Conservation (phyloP, 345 rosid genomes). For the Salix purpurea region DNA sequence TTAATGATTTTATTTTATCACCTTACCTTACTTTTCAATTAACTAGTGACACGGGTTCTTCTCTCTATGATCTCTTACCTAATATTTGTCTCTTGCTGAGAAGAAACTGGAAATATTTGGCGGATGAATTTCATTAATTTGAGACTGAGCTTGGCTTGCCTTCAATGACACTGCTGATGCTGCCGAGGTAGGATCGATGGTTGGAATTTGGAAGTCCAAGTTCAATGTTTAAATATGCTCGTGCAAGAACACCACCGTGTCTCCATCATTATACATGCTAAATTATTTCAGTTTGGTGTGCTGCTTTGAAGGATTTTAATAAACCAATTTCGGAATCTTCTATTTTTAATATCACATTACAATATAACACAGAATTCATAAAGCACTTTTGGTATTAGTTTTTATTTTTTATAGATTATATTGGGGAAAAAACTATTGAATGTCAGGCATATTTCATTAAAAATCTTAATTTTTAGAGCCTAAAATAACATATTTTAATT, state of each 20-base stretch:
- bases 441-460: no score
- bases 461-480: no score
- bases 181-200: background rate
- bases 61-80: slow-evolving; percentile 21
- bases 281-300: background rate
- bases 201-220: background rate
- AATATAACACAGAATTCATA: no score
- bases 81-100: background rate
- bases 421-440: no score
- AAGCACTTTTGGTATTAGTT: no score
- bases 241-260: background rate
- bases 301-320: no score
- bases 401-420: no score
- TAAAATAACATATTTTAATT: no score
- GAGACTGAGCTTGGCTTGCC: slow-evolving; percentile 7
- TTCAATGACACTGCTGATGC: background rate
- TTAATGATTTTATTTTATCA: background rate
- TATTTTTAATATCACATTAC: no score
- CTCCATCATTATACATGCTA: background rate
- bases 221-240: background rate
- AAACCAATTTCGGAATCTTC: no score
- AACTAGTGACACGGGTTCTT: background rate
- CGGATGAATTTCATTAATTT: background rate
- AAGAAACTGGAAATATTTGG: background rate
- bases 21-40: slow-evolving; percentile 1